These are phyloP conservation scores for Apiospora pterosperma DNA, from an alignment of 2,329 filamentous ascomycete genomes.

Conservation along the genomic window DNA sequence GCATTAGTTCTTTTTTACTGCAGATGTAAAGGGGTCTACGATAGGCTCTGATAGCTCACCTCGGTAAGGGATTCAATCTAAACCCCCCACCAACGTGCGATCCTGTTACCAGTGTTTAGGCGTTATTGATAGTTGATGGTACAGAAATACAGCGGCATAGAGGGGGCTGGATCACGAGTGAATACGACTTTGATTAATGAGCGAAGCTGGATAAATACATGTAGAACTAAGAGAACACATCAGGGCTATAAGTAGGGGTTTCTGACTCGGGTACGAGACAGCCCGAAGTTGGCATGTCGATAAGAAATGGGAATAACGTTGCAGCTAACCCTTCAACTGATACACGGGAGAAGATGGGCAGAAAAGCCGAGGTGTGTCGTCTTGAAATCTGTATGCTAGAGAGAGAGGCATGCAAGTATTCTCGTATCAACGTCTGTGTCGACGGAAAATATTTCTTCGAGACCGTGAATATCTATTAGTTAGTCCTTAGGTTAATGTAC, in stretches of 20 bases:
- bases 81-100: too few relatives aligned
- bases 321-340: not conserved
- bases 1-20: too few relatives aligned
- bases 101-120: too few relatives aligned
- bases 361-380: not conserved
- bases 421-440: not conserved
- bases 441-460: not conserved
- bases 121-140: too few relatives aligned
- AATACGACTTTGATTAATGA: not conserved
- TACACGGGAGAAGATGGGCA: not conserved
- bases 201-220: not conserved
- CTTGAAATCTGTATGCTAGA: not conserved
- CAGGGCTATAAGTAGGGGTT: not conserved
- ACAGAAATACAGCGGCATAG: too few relatives aligned
- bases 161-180: too few relatives aligned
- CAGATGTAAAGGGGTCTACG: too few relatives aligned
- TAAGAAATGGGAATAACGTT: not conserved
- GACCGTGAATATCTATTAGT: not conserved
- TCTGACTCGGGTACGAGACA: not conserved
- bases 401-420: not conserved
- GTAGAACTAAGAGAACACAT: not conserved
- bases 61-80: too few relatives aligned
- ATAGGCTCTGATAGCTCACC: too few relatives aligned
- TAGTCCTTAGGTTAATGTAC: too few relatives aligned
- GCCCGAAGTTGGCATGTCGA: not conserved